phyloP scores from a whole-genome alignment of 2,329 filamentous ascomycete genomes.

The Geosmithia morbida region DNA sequence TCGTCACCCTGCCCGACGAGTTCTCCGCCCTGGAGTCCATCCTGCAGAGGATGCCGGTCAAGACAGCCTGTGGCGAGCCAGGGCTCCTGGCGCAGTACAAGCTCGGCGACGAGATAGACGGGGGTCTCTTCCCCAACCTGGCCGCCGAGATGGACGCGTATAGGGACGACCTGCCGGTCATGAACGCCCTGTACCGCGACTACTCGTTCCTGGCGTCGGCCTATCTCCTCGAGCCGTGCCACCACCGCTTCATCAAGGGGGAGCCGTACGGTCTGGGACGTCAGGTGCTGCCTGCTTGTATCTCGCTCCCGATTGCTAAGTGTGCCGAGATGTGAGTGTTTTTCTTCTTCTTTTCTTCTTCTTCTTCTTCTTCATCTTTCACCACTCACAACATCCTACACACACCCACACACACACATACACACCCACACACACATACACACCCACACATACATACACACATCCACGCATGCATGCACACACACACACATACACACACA shows the following conservation, averaged over 20 bases:
- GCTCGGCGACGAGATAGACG: conserved; percentile 59
- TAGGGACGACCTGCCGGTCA: conserved; percentile 56
- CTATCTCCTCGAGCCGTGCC: conserved; percentile 84
- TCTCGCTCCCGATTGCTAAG: conserved; percentile 69
- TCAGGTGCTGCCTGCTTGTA: conserved; percentile 54
- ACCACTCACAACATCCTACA: too few relatives aligned
- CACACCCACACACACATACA: too few relatives aligned
- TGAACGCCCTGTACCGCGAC: conserved; percentile 82
- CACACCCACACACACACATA: too few relatives aligned
- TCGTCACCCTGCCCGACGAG: conserved; percentile 51
- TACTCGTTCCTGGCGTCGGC: conserved; percentile 85
- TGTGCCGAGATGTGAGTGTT: conserved; percentile 73
- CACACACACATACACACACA: background rate
- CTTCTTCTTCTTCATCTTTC: too few relatives aligned
- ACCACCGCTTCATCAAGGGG: conserved; percentile 55
- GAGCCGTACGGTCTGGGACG: conserved; percentile 68
- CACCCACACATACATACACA: too few relatives aligned
- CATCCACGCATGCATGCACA: background rate
- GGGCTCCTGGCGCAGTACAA: conserved; percentile 63
- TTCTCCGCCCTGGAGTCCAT: conserved; percentile 62
- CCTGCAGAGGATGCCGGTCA: conserved; percentile 65
- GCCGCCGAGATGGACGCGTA: conserved; percentile 59
- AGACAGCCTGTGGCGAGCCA: conserved; percentile 55
- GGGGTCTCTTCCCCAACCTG: conserved; percentile 60
- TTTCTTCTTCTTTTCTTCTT: background rate